These are phyloP conservation scores for Elsinoe australis DNA, from an alignment of 2,329 filamentous ascomycete species.

Conservation along the genomic window DNA sequence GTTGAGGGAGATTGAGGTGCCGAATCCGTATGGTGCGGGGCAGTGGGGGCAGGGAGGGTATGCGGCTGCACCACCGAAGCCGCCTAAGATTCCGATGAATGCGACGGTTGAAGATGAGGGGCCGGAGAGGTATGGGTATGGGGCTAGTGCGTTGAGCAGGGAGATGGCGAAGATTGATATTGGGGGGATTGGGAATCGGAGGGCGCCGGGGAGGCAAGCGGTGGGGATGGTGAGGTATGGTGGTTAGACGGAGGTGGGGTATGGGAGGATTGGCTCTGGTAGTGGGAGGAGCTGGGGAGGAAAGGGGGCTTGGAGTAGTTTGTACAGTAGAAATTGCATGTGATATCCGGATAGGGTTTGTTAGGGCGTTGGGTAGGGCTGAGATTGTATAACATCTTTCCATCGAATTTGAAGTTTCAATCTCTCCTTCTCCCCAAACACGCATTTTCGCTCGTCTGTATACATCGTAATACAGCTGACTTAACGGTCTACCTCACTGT, in stretches of 20 bases:
- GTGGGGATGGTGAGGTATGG: constrained; percentile 20
- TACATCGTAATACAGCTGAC: too few species aligned
- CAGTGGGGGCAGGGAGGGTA: constrained; percentile 31
- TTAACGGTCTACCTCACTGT: too few species aligned
- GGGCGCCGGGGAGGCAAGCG: constrained; percentile 24
- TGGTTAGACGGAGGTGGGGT: background rate
- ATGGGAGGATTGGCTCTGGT: background rate
- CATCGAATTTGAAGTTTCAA: too few species aligned
- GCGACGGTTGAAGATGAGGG: constrained; percentile 33
- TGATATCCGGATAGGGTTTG: background rate
- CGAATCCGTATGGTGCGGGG: constrained; percentile 43
- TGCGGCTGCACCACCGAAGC: constrained; percentile 53
- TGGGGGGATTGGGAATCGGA: constrained; percentile 25
- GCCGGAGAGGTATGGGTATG: constrained; percentile 29
- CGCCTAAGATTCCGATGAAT: constrained; percentile 59
- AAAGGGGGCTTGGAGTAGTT: background rate
- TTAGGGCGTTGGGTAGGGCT: background rate
- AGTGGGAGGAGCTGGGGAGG: background rate
- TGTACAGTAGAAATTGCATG: background rate
- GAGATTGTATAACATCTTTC: background rate
- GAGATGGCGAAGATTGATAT: constrained; percentile 55
- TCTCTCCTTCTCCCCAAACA: too few species aligned
- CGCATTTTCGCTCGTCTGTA: too few species aligned
- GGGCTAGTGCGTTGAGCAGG: constrained; percentile 57
- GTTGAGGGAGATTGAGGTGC: constrained; percentile 25